phyloP scores from a whole-genome alignment of 202 grass and related monocot genomes.

The Musa balbisiana region DNA sequence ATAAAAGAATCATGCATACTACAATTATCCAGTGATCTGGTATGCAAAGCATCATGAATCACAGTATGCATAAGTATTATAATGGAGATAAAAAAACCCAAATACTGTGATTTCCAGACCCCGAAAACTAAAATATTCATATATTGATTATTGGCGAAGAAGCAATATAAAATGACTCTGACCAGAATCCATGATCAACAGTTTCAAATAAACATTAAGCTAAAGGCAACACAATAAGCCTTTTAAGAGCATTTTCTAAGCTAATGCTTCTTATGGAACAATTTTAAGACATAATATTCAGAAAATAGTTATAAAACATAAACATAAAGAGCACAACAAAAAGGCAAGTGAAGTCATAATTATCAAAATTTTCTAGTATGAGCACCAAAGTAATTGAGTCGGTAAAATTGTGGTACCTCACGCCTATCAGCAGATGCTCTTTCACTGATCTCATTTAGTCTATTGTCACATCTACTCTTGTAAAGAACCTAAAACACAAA shows the following conservation, averaged over 20 bases:
- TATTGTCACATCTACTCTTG: conserved; percentile 97
- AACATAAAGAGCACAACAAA: background rate
- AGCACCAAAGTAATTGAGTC: background rate
- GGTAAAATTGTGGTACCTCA: conserved; percentile 45
- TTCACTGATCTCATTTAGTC: conserved; percentile 96
- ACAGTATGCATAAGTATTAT: too few relatives aligned
- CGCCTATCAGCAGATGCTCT: conserved; percentile 87
- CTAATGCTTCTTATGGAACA: background rate
- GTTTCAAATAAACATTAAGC: background rate
- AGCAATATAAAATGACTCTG: background rate
- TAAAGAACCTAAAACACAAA: conserved; percentile 68
- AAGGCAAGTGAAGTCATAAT: background rate
- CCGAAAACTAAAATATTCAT: too few relatives aligned
- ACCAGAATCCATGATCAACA: background rate
- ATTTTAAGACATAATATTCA: background rate
- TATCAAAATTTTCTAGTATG: too few relatives aligned
- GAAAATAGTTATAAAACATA: background rate
- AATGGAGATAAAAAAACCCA: too few relatives aligned
- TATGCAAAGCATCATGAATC: too few relatives aligned
- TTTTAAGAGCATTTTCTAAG: background rate
- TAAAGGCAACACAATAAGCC: background rate
- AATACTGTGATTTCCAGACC: too few relatives aligned
- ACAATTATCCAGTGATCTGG: too few relatives aligned
- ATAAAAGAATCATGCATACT: too few relatives aligned
- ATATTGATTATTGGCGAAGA: too few relatives aligned